These are phyloP conservation scores for Wickerhamomyces chambardii DNA, from an alignment of 805 yeast species.

Conservation along the genomic window DNA sequence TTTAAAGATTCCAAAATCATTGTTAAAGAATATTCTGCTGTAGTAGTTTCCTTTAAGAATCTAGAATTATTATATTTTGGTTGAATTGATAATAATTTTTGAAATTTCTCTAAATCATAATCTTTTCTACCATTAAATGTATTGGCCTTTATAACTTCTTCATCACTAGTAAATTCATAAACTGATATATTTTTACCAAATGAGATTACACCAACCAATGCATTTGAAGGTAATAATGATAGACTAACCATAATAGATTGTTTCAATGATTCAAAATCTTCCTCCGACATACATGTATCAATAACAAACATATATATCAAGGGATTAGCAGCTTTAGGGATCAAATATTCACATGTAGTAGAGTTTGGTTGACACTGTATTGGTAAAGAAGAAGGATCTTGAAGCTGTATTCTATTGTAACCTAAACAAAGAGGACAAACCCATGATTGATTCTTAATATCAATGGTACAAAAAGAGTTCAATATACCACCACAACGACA, in stretches of 20 bases:
- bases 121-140: slow-evolving; percentile 49
- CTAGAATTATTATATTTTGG: neutral
- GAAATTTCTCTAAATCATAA: slow-evolving; percentile 21
- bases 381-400: slow-evolving; percentile 10
- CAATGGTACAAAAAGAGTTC: slow-evolving; percentile 36
- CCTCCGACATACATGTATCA: slow-evolving; percentile 45
- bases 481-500: slow-evolving; percentile 47
- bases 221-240: slow-evolving; percentile 41
- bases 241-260: slow-evolving; percentile 38
- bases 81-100: neutral
- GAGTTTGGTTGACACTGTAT: slow-evolving; percentile 28
- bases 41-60: slow-evolving; percentile 11
- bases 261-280: slow-evolving; percentile 40
- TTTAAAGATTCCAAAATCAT: slow-evolving; percentile 38
- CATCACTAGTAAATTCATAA: slow-evolving; percentile 36
- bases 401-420: slow-evolving; percentile 30
- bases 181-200: slow-evolving; percentile 53
- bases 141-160: slow-evolving; percentile 24
- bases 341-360: slow-evolving; percentile 43
- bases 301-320: slow-evolving; percentile 45
- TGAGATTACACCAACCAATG: slow-evolving; percentile 48
- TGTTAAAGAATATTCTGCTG: slow-evolving; percentile 38
- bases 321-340: slow-evolving; percentile 24
- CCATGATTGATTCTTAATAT: slow-evolving; percentile 30
- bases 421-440: slow-evolving; percentile 46